Evolutionary conservation across 345 rosid species (phyloP).

Genomic region (Microcos paniculata): DNA sequence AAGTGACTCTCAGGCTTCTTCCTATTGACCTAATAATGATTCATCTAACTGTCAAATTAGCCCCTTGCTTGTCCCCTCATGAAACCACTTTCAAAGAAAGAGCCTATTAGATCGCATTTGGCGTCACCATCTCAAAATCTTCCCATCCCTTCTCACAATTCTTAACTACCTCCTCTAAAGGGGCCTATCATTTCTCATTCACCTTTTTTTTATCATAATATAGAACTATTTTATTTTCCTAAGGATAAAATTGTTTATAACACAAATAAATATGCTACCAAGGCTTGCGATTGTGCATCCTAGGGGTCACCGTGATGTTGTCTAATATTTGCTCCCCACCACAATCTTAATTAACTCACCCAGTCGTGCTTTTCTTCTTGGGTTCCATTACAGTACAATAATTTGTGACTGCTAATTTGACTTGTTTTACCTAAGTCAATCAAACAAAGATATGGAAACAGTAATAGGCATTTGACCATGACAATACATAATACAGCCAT

Average conservation of each 20-base stretch:
- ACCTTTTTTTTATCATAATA: slow-evolving; percentile 10
- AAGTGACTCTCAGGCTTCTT: slow-evolving; percentile 12
- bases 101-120: slow-evolving; percentile 7
- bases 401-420: slow-evolving; percentile 12
- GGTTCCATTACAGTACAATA: neutral
- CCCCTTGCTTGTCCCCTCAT: slow-evolving; percentile 25
- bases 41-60: slow-evolving; percentile 25
- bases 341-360: neutral
- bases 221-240: slow-evolving; percentile 1
- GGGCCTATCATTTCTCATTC: neutral
- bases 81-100: slow-evolving; percentile 19
- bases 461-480: neutral
- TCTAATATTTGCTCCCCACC: neutral
- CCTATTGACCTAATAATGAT: slow-evolving; percentile 24
- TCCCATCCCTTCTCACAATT: slow-evolving; percentile 9
- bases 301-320: neutral
- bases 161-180: slow-evolving; percentile 14
- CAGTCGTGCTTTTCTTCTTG: slow-evolving; percentile 5
- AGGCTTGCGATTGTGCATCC: slow-evolving; percentile 19
- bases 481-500: slow-evolving; percentile 6
- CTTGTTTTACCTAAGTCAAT: slow-evolving; percentile 6
- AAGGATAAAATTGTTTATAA: slow-evolving; percentile 14
- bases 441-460: neutral
- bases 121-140: slow-evolving; percentile 16
- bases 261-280: neutral